Evolutionary conservation across 2,329 filamentous ascomycete species (phyloP), one percentile per base, ranked within the genome.

Genomic region (Verruconis gallopava): DNA sequence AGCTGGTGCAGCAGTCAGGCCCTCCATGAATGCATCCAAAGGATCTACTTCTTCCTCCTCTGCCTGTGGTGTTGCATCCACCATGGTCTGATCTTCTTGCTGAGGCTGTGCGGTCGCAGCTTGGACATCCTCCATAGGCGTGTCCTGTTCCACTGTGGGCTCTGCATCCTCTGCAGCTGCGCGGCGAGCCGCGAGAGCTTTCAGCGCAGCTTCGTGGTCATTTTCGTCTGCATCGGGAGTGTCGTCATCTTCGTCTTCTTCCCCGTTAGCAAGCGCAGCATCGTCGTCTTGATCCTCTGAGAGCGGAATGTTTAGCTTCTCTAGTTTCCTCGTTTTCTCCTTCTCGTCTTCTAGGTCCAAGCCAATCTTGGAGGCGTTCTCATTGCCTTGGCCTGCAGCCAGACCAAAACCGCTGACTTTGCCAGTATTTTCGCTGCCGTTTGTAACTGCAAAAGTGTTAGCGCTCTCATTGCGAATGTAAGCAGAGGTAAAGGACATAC

Each of bases 11-110:
- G 75, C 71, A 3, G 65, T 65, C 38, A 81, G 68, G 46, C 73
- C 75, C 40, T 78, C 81, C 91, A 98, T 98, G 65, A 93, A 98
- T n/a, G 86, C 89, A 64, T 98, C 91, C 28, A 98, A 68, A 5
- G 91, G 85, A 58, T 98, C 91, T 25, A 91, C 64, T 21, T 84
- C 76, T 36, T 86, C 84, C 42, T 85, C 79, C 43, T 77, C 70
- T 21, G 64, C 59, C 42, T 63, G 54, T 22, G 71, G 68, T 39
- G 46, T 50, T 35, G 51, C 44, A 4, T 44, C 38, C 38, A 52
- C 45, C n/a, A 46, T 38, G 25, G 38, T 48, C 14, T 47, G 36
- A 6, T 51, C 50, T 30, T 30, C 25, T 30, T 9, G 25, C n/a
- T 9, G 25, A 30, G 41, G 54, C 46, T 44, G 52, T 52, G 21